Percentiles rank a stretch among this genome's conserved stretches.
Evolutionary conservation across 2,329 filamentous ascomycete genomes (phyloP).

Genomic region (Pseudopyricularia javanii): DNA sequence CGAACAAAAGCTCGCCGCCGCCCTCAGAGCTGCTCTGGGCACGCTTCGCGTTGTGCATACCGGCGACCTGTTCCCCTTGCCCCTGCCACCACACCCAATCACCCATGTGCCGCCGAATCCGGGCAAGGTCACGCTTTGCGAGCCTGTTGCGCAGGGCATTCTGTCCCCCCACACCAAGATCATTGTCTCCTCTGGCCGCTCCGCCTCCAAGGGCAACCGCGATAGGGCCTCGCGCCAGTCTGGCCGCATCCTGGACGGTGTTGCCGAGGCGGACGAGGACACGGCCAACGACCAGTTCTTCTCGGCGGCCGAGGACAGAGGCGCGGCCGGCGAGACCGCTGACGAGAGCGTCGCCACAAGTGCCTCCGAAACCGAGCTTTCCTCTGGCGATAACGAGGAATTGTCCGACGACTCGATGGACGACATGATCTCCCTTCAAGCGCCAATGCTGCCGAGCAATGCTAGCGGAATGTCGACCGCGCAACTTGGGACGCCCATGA

Average conservation of each 20-base stretch:
- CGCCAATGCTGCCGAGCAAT: conserved; percentile 57
- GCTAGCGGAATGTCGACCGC: conserved; percentile 71
- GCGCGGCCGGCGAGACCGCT: conserved; percentile 46
- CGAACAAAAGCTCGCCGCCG: conserved; percentile 47
- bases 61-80: conserved; percentile 67
- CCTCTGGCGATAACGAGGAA: conserved; percentile 57
- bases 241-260: conserved; percentile 41
- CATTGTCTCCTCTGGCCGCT: conserved; percentile 57
- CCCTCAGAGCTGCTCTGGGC: conserved; percentile 63
- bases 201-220: conserved; percentile 40
- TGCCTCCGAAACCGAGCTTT: conserved; percentile 44
- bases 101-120: conserved; percentile 76
- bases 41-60: conserved; percentile 67
- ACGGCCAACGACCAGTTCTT: conserved; percentile 85
- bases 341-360: conserved; percentile 38
- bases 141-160: conserved; percentile 83
- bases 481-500: conserved; percentile 70
- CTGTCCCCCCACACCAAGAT: conserved; percentile 70
- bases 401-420: conserved; percentile 86
- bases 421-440: conserved; percentile 81
- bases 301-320: conserved; percentile 71
- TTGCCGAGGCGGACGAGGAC: conserved; percentile 57
- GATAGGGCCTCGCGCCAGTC: conserved; percentile 10
- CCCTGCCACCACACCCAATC: conserved; percentile 71
- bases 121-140: conserved; percentile 82